Percentiles rank a stretch among this genome's conserved stretches.
These are phyloP conservation scores for Euphorbia peplus DNA, from an alignment of 345 rosid species.

Conservation along the genomic window DNA sequence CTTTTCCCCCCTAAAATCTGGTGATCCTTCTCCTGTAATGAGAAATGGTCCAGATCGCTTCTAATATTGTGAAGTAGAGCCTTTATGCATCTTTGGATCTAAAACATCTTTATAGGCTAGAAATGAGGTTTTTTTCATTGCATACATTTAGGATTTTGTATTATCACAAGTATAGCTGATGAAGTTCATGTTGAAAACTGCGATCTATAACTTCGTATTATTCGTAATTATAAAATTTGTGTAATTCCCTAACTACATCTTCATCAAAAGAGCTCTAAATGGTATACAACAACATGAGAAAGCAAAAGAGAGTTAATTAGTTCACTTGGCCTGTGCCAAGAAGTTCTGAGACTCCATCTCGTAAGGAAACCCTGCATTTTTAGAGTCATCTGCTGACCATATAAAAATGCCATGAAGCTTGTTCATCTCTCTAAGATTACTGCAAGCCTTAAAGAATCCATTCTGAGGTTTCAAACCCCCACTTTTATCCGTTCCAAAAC, in stretches of 20 bases:
- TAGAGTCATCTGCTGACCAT: conserved; percentile 63
- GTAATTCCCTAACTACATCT: neutral
- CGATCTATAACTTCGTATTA: neutral
- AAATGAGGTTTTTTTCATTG: neutral
- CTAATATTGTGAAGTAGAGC: no score
- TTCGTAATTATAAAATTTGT: neutral
- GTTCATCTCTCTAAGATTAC: conserved; percentile 24
- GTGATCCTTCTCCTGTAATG: no score
- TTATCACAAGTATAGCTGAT: neutral
- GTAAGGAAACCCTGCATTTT: conserved; percentile 33
- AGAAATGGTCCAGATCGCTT: no score
- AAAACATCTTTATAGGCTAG: no score
- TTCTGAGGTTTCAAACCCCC: conserved; percentile 43
- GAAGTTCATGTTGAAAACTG: neutral
- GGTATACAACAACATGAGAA: neutral
- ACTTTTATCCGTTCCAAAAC: conserved; percentile 46
- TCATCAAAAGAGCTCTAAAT: neutral
- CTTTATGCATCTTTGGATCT: no score
- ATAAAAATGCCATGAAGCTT: conserved; percentile 55
- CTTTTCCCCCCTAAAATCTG: no score
- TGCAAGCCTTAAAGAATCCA: conserved; percentile 48
- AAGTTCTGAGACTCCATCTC: conserved; percentile 41
- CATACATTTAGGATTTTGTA: neutral
- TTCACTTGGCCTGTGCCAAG: conserved; percentile 20
- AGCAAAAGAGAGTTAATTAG: conserved; percentile 9